Evolutionary conservation across 257 asterid genomes (phyloP), one percentile per base, ranked within the genome.

Genomic region (Eustoma russellianum): DNA sequence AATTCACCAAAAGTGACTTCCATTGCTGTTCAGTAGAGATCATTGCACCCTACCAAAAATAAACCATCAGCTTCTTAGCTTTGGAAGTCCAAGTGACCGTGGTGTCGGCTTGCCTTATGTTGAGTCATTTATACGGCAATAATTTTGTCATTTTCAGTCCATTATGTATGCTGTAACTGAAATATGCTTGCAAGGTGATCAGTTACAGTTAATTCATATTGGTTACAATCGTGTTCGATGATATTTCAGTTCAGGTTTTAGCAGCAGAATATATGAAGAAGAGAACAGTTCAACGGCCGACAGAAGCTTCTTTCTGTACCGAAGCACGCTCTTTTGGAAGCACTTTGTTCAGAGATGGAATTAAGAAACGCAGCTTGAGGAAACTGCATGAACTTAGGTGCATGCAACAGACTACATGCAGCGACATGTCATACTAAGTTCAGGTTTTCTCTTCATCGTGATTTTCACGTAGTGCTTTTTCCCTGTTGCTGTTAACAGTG

Each of bases 231-330:
- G 46, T 61, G 70, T 69, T 69, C 66, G 51, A 34, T 61, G 46
- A 60, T 33, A 72, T 57, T 34, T 57, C 85, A 86, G 97, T 90
- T 72, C 94, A 79, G 74, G 86, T 79, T 30, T 87, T 75, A 64
- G 77, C 93, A 55, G 68, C 73, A 60, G 73, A 73, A n/a, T 81
- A 90, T 73, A 56, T 73, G 69, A 83, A 75, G 71, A 74, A 52
- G 56, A 83, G 70, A 70, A 50, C 63, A 41, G 73, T 52, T 19
- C 67, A 66, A 59, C 70, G 61, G 62, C 58, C 51, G 17, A 50
- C 65, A 47, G 66, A 44, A 45, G 46, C 72, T 58, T 47, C 54
- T 57, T 33, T 53, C 64, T 45, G 53, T 48, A 59, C 46, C 30
- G 76, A 63, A 66, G 62, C 58, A 24, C 74, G 68, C 57, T 60